A percentile compares a stretch with the other conserved stretches of the same genome.
These are phyloP conservation scores for Penicillium sp. DNA, from an alignment of 2,329 filamentous ascomycete genomes.

Conservation along the genomic window DNA sequence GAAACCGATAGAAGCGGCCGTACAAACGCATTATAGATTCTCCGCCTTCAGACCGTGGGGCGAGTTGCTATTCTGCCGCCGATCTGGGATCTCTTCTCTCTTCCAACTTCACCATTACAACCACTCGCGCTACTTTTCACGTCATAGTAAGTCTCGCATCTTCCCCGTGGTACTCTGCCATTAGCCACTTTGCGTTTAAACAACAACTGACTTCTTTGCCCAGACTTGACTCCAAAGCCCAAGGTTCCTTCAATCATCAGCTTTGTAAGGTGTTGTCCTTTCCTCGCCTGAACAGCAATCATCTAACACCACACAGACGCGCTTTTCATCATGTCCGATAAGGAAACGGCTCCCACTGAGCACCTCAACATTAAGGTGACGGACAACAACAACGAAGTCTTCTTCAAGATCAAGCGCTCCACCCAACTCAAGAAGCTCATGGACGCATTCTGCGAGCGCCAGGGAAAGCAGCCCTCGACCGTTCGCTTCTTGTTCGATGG, in stretches of 20 bases:
- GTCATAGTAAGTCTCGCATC: conserved; percentile 5
- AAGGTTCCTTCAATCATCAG: neutral
- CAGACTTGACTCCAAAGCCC: neutral
- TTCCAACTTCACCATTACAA: conserved; percentile 15
- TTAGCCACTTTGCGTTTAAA: neutral
- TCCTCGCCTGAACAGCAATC: neutral
- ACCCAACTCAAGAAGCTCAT: conserved; percentile 97
- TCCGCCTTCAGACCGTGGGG: conserved; percentile 31
- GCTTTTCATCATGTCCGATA: conserved; percentile 20
- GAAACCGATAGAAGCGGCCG: conserved; percentile 15
- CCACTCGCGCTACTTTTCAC: neutral
- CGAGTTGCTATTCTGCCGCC: conserved; percentile 29
- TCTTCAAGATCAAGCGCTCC: conserved; percentile 99
- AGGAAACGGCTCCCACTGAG: conserved; percentile 58
- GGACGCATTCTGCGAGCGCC: conserved; percentile 95
- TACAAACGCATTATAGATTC: conserved; percentile 40
- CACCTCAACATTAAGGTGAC: conserved; percentile 99
- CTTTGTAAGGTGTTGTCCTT: conserved; percentile 1
- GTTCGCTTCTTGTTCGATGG: conserved; percentile 97
- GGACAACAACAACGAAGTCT: conserved; percentile 99
- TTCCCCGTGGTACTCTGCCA: neutral
- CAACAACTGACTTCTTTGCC: neutral
- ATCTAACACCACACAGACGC: conserved; percentile 3
- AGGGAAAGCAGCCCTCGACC: conserved; percentile 81
- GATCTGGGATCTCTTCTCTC: conserved; percentile 29